Evolutionary conservation across 768 basidiomycete species (phyloP), one percentile per base, ranked within the genome.

Genomic region (Trametes elegans): DNA sequence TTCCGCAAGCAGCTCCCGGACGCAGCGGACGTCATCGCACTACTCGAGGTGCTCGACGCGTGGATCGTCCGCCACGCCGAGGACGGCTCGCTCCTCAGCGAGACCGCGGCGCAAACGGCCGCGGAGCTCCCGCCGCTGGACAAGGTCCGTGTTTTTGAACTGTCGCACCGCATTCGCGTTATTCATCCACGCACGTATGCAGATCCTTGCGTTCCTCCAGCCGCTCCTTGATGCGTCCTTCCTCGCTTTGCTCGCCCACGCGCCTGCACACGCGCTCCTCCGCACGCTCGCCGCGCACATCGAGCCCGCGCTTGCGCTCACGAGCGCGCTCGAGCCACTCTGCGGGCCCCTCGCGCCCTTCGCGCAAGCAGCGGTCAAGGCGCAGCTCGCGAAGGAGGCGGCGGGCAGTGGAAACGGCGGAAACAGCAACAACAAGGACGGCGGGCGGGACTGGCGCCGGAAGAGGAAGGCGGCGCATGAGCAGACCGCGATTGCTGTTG

Each of bases 201-300:
- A 89, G 86, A 70, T 84, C 48, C 67, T 85, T 21, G 59, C 67
- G 0, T 87, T 91, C 72, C 64, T 87, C 7, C 84, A 87, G 69
- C 72, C 75, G 5, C 66, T 90, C 50, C 74, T 93, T 24, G 90
- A 93, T 67, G 78, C 88, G 0, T 84, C 81, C 11, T 89, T 88
- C 66, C 74, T 91, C 41, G 70, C 76, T 0, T 74, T 93, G 19
- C 73, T 92, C 11, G 82, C 86, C 56, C 76, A 90, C 63, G 68
- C 77, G 13, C 82, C 84, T 0, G 76, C 85, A 5, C 82, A 88
- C 61, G 61, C 64, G 21, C 60, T 83, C 23, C 72, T 93, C 19
- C 75, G 71, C 24, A 68, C 65, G 8, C 69, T 89, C 28, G 72
- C 79, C 32, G 68, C 75, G 1, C 74, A 77, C 26, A 70, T 90